phyloP scores from a whole-genome alignment of 768 basidiomycete species.

The Sutorius australiensis region DNA sequence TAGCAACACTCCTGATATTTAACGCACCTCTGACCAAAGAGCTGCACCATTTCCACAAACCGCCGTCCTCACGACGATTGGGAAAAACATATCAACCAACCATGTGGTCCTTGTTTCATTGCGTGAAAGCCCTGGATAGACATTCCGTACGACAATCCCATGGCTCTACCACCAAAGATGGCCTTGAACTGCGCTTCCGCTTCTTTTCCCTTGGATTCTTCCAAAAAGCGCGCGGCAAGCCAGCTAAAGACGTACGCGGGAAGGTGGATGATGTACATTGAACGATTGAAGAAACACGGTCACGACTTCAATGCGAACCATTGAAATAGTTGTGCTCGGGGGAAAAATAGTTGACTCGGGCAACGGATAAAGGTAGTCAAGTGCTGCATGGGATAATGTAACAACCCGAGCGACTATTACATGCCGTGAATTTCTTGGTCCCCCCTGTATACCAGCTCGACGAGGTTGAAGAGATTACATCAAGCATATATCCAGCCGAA shows the following conservation, averaged over 20 bases:
- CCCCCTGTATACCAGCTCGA: slow-evolving; percentile 17
- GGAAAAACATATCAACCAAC: background rate
- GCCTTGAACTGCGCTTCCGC: slow-evolving; percentile 69
- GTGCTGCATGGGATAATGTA: slow-evolving; percentile 38
- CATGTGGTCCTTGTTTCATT: background rate
- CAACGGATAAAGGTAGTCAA: slow-evolving; percentile 38
- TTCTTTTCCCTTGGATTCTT: slow-evolving; percentile 54
- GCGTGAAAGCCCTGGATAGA: background rate
- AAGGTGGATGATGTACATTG: slow-evolving; percentile 47
- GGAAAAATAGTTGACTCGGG: slow-evolving; percentile 19
- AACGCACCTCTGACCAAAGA: slow-evolving; percentile 37
- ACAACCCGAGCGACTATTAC: slow-evolving; percentile 31
- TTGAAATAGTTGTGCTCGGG: slow-evolving; percentile 12
- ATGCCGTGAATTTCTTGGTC: slow-evolving; percentile 22
- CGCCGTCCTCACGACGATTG: slow-evolving; percentile 1
- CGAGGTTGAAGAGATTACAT: slow-evolving; percentile 12
- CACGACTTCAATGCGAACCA: slow-evolving; percentile 33
- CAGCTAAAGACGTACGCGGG: slow-evolving; percentile 55
- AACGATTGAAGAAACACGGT: slow-evolving; percentile 33
- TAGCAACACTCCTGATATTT: background rate
- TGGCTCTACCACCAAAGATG: slow-evolving; percentile 45
- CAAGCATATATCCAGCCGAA: background rate
- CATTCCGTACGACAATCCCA: slow-evolving; percentile 16
- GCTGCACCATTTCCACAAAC: slow-evolving; percentile 42
- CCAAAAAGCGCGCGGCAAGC: slow-evolving; percentile 42